Evolutionary conservation across 108 stramenopile genomes (phyloP), one percentile per base, ranked within the genome.

Genomic region (Asterionellopsis glacialis): DNA sequence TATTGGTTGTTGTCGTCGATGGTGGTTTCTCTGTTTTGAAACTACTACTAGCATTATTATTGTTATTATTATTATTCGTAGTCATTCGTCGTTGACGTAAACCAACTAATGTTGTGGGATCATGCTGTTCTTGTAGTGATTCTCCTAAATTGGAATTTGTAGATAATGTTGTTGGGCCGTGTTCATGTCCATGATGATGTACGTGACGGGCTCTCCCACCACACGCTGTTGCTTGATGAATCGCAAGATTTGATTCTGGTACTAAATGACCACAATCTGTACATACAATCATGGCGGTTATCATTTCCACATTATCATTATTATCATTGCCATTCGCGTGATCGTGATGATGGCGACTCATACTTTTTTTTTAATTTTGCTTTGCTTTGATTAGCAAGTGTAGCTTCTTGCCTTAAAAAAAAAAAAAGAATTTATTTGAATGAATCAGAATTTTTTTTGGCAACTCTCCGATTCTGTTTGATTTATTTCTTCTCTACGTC

Each of bases 181-280:
- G 38, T 7, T 43, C 25, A 23, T 57, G 65, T n/a, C n/a, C n/a
- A 23, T 58, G 47, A 25, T 14, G 42, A n/a, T 11, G 54, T n/a
- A 22, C 9, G 1, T 3, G 33, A n/a, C 41, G 40, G 16, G 52
- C 44, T 15, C 39, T 23, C 19, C 14, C 40, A 19, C 18, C 38
- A 57, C 74, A 75, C 26, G 57, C 57, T 24, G 47, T 58, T 9
- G 70, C 48, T n/a, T 63, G 61, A 51, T 76, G 75, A 18, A 76
- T 28, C 9, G 42, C 45, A 40, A 76, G 10, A 55, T 72, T 71
- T 11, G 9, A n/a, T 59, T 61, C 43, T 0, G 75, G 70, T 24
- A 76, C 61, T 13, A 53, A 14, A 19, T 38, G 13, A 19, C 61
- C 75, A 63, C 75, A 76, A 41, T 68, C 57, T 28, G 53, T 19